These are phyloP conservation scores for Moesziomyces sp. DNA, from an alignment of 1,284 basidiomycete species.

Conservation along the genomic window DNA sequence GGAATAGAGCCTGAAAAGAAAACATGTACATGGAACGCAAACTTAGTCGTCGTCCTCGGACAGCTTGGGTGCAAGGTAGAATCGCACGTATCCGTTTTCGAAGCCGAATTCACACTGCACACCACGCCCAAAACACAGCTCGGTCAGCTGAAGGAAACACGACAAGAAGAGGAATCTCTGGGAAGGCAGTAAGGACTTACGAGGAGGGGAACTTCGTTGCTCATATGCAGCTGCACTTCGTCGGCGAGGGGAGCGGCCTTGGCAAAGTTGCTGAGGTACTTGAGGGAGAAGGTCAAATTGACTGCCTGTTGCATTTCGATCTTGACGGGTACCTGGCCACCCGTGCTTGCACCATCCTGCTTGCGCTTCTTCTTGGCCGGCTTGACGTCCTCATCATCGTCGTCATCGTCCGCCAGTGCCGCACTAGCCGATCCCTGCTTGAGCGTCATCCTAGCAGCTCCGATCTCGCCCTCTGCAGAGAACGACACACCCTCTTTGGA, in stretches of 20 bases:
- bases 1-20: neutral
- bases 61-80: conserved; percentile 67
- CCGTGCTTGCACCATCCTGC: conserved; percentile 22
- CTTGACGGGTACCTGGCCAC: conserved; percentile 68
- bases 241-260: conserved; percentile 84
- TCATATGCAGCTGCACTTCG: conserved; percentile 72
- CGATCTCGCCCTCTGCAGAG: conserved; percentile 90
- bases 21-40: neutral
- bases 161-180: too few relatives aligned
- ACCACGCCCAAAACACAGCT: neutral
- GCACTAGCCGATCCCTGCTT: conserved; percentile 75
- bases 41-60: conserved; percentile 59
- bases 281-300: conserved; percentile 92
- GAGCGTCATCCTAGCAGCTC: conserved; percentile 87
- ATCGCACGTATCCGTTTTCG: conserved; percentile 74
- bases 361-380: conserved; percentile 60
- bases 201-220: conserved; percentile 59
- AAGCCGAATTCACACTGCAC: conserved; percentile 84
- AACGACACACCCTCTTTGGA: conserved; percentile 97
- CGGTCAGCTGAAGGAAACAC: neutral
- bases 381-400: conserved; percentile 63
- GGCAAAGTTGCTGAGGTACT: conserved; percentile 97
- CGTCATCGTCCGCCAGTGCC: conserved; percentile 54
- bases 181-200: conserved; percentile 13
- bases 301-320: conserved; percentile 76